Evolutionary conservation across 1,284 basidiomycete species (phyloP).

Genomic region (Acaromyces ingoldii): DNA sequence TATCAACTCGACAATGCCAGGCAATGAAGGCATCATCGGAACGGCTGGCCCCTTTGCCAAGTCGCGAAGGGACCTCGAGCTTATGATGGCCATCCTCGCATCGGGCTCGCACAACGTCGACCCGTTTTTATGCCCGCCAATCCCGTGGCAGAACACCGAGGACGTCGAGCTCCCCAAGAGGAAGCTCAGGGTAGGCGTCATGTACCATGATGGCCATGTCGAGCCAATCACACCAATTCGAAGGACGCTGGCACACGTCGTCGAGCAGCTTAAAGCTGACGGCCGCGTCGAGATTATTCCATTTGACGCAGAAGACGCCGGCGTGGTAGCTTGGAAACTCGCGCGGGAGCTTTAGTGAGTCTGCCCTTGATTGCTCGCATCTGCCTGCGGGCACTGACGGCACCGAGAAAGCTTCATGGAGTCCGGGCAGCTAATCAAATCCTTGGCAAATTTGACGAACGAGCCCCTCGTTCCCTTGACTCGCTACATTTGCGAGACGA

Average conservation of each 20-base stretch:
- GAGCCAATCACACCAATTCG: slow-evolving; percentile 10
- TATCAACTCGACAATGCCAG: slow-evolving; percentile 21
- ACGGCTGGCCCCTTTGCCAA: slow-evolving; percentile 20
- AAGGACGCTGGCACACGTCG: background rate
- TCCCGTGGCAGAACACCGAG: slow-evolving; percentile 3
- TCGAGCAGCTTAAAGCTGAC: background rate
- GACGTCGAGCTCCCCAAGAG: background rate
- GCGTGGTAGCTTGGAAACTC: slow-evolving; percentile 18
- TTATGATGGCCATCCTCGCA: slow-evolving; percentile 23
- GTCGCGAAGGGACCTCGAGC: slow-evolving; percentile 19
- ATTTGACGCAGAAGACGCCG: background rate
- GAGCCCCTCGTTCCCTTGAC: slow-evolving; percentile 30
- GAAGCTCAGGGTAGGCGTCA: slow-evolving; percentile 6
- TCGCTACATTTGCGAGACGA: slow-evolving; percentile 18
- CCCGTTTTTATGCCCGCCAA: background rate
- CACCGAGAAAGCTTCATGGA: slow-evolving; percentile 26
- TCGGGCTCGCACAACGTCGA: background rate
- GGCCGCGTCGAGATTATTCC: background rate
- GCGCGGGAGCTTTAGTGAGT: slow-evolving; percentile 28
- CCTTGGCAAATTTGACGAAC: slow-evolving; percentile 17
- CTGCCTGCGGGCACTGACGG: background rate
- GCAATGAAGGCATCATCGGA: slow-evolving; percentile 21
- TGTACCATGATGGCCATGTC: slow-evolving; percentile 7
- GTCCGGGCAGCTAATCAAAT: slow-evolving; percentile 18
- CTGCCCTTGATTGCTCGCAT: background rate